A percentile compares a stretch with the other conserved stretches of the same genome.
phyloP scores from a whole-genome alignment of 148 eudicot species.

The Spergularia marina region DNA sequence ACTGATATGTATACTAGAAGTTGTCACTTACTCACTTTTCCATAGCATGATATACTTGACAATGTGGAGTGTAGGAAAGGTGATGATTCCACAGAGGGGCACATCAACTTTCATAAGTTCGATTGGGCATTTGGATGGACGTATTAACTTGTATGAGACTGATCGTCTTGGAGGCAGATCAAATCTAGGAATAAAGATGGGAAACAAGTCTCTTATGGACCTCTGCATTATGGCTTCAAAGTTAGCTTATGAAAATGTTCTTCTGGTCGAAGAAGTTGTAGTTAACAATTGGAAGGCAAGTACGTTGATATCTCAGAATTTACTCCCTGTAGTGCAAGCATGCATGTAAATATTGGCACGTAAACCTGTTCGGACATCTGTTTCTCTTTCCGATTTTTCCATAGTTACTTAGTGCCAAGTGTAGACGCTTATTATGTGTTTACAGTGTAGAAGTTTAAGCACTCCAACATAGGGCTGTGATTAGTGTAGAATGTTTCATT shows the following conservation, averaged over 20 bases:
- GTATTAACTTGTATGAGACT: conserved; percentile 46
- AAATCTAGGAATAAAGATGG: neutral
- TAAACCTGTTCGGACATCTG: no score
- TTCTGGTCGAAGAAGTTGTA: conserved; percentile 37
- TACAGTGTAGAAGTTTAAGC: no score
- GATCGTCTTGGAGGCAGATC: conserved; percentile 23
- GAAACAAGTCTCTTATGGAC: conserved; percentile 51
- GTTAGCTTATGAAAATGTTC: conserved; percentile 58
- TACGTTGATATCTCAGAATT: neutral
- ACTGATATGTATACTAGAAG: no score
- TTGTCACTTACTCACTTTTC: no score
- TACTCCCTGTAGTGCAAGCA: no score
- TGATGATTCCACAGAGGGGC: conserved; percentile 59
- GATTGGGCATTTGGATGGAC: conserved; percentile 72
- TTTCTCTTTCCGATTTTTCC: no score
- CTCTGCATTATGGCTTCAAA: conserved; percentile 72
- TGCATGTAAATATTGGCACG: no score
- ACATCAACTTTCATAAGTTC: conserved; percentile 67
- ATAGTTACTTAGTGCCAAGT: no score
- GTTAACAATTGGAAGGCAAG: conserved; percentile 56
- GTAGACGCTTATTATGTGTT: no score
- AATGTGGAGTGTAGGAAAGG: conserved; percentile 46
- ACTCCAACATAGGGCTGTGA: no score
- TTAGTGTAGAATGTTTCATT: no score
- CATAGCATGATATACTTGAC: neutral